phyloP scores from a whole-genome alignment of 2,329 filamentous ascomycete genomes.

The Talaromyces sp. region DNA sequence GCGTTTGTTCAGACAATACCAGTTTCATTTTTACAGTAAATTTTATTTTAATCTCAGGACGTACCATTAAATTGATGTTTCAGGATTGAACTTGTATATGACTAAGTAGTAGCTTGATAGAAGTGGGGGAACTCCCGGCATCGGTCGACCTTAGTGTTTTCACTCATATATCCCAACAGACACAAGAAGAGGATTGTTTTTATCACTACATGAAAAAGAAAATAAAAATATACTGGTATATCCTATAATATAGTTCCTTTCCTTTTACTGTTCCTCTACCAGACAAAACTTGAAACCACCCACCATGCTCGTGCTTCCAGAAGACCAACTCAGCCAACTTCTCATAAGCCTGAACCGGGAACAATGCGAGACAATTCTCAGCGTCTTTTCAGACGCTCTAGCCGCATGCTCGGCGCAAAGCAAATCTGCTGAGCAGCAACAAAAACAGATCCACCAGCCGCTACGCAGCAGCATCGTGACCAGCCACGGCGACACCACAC shows the following conservation, averaged over 20 bases:
- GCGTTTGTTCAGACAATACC: not conserved
- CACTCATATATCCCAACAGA: not conserved
- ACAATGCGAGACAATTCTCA: constrained; percentile 32
- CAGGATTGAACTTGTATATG: not conserved
- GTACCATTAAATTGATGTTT: too few species aligned
- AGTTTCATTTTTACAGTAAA: not conserved
- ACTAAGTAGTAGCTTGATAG: not conserved
- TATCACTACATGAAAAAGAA: too few species aligned
- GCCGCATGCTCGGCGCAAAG: constrained; percentile 25
- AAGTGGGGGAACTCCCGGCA: not conserved
- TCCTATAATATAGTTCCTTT: not conserved
- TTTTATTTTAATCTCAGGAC: not conserved
- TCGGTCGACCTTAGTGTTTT: not conserved
- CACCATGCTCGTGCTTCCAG: constrained; percentile 30
- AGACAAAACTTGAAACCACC: not conserved
- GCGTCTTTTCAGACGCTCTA: constrained; percentile 30
- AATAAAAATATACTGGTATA: not conserved
- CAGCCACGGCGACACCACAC: constrained; percentile 47
- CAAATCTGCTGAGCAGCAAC: constrained; percentile 13
- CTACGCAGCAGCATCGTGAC: constrained; percentile 38
- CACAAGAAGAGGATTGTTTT: not conserved
- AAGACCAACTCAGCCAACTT: constrained; percentile 27
- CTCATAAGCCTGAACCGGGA: constrained; percentile 26
- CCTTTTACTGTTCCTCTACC: not conserved
- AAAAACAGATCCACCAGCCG: constrained; percentile 36